Conservation (phyloP, 1,284 basidiomycete species). For the Cryptococcus hybrid region DNA sequence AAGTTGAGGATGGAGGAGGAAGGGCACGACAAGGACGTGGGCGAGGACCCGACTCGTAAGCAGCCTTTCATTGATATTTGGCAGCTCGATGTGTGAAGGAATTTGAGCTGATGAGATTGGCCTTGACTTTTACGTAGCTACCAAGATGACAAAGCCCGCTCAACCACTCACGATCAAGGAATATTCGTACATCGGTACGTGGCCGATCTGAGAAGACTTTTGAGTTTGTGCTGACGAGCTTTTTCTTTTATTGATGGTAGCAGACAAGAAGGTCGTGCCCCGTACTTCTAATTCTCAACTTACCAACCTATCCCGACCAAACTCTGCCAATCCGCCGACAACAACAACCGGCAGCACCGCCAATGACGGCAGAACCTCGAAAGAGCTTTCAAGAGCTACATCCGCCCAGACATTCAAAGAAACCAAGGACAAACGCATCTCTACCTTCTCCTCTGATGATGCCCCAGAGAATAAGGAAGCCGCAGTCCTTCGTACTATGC, state of each 20-base stretch:
- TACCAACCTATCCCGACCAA: conserved; percentile 11
- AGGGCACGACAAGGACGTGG: conserved; percentile 6
- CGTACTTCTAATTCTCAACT: conserved; percentile 18
- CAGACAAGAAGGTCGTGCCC: conserved; percentile 20
- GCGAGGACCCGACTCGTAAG: conserved; percentile 36
- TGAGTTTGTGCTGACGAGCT: background rate
- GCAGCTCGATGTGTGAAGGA: no score
- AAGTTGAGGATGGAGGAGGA: conserved; percentile 13
- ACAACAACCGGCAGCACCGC: background rate
- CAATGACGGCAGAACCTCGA: conserved; percentile 1
- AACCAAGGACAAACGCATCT: conserved; percentile 12
- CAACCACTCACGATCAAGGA: conserved; percentile 29
- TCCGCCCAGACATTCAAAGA: conserved; percentile 14
- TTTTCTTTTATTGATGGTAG: background rate
- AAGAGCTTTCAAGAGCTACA: conserved; percentile 3
- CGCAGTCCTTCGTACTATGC: conserved; percentile 33
- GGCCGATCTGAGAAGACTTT: background rate
- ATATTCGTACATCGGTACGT: conserved; percentile 18
- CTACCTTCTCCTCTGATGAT: conserved; percentile 5
- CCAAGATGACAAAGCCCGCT: conserved; percentile 32
- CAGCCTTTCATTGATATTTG: background rate
- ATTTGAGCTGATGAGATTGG: no score
- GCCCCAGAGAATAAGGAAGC: conserved; percentile 24
- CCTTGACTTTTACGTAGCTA: conserved; percentile 18
- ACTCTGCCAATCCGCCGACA: conserved; percentile 4